These are phyloP conservation scores for Talaromyces sp. DNA, from an alignment of 2,329 filamentous ascomycete species.

Conservation along the genomic window DNA sequence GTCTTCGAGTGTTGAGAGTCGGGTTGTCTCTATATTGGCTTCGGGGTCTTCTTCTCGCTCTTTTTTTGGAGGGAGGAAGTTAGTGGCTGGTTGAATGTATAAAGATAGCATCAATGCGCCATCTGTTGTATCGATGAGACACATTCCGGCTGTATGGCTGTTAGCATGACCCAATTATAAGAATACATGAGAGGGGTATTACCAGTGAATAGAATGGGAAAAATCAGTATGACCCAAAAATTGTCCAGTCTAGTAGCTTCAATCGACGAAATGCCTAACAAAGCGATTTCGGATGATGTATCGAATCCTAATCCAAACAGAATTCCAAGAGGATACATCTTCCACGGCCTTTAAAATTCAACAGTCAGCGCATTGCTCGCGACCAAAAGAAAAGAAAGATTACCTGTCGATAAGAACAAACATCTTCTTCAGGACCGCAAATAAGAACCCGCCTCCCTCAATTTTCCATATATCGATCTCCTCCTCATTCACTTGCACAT, in stretches of 20 bases:
- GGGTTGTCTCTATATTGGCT: not conserved
- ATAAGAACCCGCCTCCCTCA: slow-evolving; percentile 73
- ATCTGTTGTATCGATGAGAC: slow-evolving; percentile 85
- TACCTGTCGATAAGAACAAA: slow-evolving; percentile 67
- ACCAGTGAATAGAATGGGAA: slow-evolving; percentile 85
- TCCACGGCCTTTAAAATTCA: slow-evolving; percentile 59
- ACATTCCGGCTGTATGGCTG: slow-evolving; percentile 71
- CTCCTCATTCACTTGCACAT: slow-evolving; percentile 45
- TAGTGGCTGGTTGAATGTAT: slow-evolving; percentile 61
- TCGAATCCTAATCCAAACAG: slow-evolving; percentile 93
- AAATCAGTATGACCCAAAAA: slow-evolving; percentile 91
- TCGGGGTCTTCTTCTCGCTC: not conserved
- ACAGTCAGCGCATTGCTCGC: not conserved
- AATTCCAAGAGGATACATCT: slow-evolving; percentile 89
- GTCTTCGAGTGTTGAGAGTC: not conserved
- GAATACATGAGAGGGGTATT: slow-evolving; percentile 22
- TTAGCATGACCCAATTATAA: not conserved
- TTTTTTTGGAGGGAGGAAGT: slow-evolving; percentile 33
- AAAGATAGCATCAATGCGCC: slow-evolving; percentile 93
- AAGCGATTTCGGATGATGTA: slow-evolving; percentile 87
- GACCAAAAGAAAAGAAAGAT: not conserved
- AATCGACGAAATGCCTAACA: slow-evolving; percentile 84
- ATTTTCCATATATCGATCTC: slow-evolving; percentile 60
- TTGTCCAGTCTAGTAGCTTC: slow-evolving; percentile 81
- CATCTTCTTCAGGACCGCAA: slow-evolving; percentile 66